Evolutionary conservation across 1,139 yeast genomes (phyloP).

Genomic region (Scheffersomyces insectosa): DNA sequence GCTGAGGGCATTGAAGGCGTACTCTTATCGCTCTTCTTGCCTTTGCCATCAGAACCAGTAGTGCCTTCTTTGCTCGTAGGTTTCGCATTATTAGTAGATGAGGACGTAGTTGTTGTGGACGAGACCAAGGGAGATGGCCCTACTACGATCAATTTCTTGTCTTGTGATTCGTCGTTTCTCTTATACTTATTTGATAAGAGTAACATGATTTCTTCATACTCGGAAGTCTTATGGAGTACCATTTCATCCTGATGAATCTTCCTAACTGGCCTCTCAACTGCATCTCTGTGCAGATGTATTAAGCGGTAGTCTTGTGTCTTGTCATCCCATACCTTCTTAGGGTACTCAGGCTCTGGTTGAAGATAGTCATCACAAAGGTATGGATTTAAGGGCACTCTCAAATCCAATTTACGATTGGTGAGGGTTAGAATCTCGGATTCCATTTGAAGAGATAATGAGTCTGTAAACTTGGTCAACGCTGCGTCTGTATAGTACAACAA

Average conservation of each 20-base stretch:
- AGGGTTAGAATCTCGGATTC: conserved; percentile 82
- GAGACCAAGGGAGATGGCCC: conserved; percentile 30
- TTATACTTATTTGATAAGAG: conserved; percentile 44
- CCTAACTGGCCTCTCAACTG: conserved; percentile 42
- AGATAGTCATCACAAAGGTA: conserved; percentile 49
- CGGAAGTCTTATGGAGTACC: conserved; percentile 70
- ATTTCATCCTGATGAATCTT: conserved; percentile 49
- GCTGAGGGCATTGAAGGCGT: conserved; percentile 13
- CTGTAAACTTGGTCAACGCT: conserved; percentile 74
- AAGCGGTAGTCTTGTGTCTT: conserved; percentile 35
- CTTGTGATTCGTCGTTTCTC: conserved; percentile 38
- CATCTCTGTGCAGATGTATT: conserved; percentile 47
- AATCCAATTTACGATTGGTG: conserved; percentile 73
- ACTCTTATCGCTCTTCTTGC: conserved; percentile 25
- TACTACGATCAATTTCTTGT: conserved; percentile 42
- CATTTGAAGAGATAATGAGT: conserved; percentile 71
- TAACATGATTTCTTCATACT: conserved; percentile 87
- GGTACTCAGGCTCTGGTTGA: conserved; percentile 48
- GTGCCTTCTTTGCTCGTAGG: conserved; percentile 14
- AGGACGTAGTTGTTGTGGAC: conserved; percentile 12
- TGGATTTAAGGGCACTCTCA: conserved; percentile 73
- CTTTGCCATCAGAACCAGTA: conserved; percentile 22
- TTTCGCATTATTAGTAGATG: conserved; percentile 19
- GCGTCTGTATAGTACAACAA: conserved; percentile 80
- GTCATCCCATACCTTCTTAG: conserved; percentile 43